Evolutionary conservation across 2,329 filamentous ascomycete species (phyloP).

Genomic region (Xylariaceae sp.): DNA sequence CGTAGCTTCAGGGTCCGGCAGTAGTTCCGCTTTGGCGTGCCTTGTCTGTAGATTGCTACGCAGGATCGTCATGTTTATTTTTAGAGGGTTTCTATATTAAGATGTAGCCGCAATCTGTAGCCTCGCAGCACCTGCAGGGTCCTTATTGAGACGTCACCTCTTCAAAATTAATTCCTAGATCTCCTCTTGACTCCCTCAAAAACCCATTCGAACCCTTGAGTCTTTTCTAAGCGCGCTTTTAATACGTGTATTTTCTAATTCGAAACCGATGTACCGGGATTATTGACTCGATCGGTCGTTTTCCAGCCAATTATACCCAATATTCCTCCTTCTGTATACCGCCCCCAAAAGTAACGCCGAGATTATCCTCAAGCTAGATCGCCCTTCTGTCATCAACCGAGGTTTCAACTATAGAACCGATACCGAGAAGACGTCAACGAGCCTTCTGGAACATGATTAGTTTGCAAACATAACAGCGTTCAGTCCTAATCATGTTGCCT

Average conservation of each 20-base stretch:
- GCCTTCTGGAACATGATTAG: too few relatives aligned
- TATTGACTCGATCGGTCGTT: not conserved
- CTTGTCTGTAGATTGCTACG: conserved; percentile 12
- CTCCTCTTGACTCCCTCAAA: not conserved
- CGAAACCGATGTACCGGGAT: not conserved
- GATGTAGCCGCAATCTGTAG: conserved; percentile 36
- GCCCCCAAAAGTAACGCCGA: too few relatives aligned
- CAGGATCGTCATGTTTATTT: conserved; percentile 29
- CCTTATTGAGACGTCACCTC: conserved; percentile 33
- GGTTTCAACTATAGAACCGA: too few relatives aligned
- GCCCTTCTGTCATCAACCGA: too few relatives aligned
- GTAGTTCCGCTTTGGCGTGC: conserved; percentile 18
- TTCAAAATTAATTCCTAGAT: conserved; percentile 5
- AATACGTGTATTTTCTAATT: conserved; percentile 1
- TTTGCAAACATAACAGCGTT: too few relatives aligned
- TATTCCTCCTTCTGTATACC: too few relatives aligned
- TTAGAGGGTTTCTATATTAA: conserved; percentile 37
- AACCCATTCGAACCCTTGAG: conserved; percentile 4
- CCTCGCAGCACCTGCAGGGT: conserved; percentile 31
- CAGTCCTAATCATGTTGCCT: too few relatives aligned
- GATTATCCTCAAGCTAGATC: too few relatives aligned
- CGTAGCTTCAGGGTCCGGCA: conserved; percentile 15
- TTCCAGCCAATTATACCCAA: not conserved
- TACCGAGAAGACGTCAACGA: too few relatives aligned
- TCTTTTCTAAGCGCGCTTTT: conserved; percentile 17